Evolutionary conservation across 768 basidiomycete species (phyloP).

Genomic region (Pleurotus salmoneostramineus): DNA sequence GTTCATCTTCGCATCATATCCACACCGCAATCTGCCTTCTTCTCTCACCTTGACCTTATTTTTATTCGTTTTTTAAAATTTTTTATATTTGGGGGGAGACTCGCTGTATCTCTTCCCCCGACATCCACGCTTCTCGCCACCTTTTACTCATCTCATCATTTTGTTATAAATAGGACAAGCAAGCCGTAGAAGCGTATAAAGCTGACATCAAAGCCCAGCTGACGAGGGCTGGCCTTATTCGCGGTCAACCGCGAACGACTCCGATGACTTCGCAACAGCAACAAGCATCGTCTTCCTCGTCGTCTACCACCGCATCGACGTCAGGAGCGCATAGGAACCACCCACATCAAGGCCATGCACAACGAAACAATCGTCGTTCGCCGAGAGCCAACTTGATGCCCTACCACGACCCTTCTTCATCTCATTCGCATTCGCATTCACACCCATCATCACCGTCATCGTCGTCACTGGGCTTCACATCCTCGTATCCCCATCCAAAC

Average conservation of each 20-base stretch:
- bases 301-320: slow-evolving; percentile 10
- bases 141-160: neutral
- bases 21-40: too few species aligned
- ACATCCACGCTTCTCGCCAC: slow-evolving; percentile 9
- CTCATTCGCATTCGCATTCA: slow-evolving; percentile 20
- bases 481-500: neutral
- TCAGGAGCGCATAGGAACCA: slow-evolving; percentile 15
- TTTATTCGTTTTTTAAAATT: too few species aligned
- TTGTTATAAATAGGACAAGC: slow-evolving; percentile 60
- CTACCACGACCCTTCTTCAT: too few species aligned
- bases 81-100: too few species aligned
- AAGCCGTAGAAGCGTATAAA: slow-evolving; percentile 78
- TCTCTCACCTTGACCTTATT: too few species aligned
- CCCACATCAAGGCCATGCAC: slow-evolving; percentile 10
- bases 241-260: slow-evolving; percentile 63
- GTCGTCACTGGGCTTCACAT: slow-evolving; percentile 17
- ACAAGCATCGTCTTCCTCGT: slow-evolving; percentile 23
- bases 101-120: too few species aligned
- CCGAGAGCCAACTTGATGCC: too few species aligned
- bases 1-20: too few species aligned
- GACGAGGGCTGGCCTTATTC: slow-evolving; percentile 72
- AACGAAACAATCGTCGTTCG: too few species aligned
- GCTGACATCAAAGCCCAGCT: slow-evolving; percentile 81
- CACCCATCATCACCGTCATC: slow-evolving; percentile 12
- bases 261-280: slow-evolving; percentile 36